Base-by-base conservation (phyloP, 768 basidiomycete species). In the Mycena olivaceomarginata region DNA sequence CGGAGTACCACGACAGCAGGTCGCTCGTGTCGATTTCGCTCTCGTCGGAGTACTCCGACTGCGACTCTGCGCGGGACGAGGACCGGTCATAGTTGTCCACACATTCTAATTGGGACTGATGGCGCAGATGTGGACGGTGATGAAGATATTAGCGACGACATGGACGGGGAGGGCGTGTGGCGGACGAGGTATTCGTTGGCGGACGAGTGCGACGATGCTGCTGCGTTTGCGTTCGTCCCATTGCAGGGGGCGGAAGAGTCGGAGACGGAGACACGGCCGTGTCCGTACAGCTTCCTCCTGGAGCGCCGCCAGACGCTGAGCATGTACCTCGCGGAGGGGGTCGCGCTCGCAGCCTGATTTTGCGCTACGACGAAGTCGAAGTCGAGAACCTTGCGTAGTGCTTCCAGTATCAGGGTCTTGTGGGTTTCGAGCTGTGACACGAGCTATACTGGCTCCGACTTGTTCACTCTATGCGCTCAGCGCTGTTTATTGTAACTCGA, bases 301-400 rank as follows among this genome's bases (percentile, higher is more conserved):
- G 60, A 45, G 25, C 74, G 71, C 41, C 31, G 53, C 11, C 67
- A 66, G 16, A 45, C 46, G 7, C 18, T 73, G 66, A 31, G 63
- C 40, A 65, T 22, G 31, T 72, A 62, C 53, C 39, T 11, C 12
- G 70, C 39, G 20, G 43, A 66, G 16, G 70, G 70, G 70, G 11
- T 75, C 77, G 39, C 65, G 67, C 2, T 75, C 74, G 25, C 22
- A 73, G 67, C 77, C 77, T 15, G 71, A 79, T 62, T 63, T 78
- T 25, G 22, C 64, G 5, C 15, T 60, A 16, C 25, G 40, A 8
- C 12, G n/a, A 41, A 64, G 41, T 11, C 12, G n/a, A 41, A 64
- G 41, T 22, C 41, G 4, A 2, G 22, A 22, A 22, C 43, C 43
- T 16, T 48, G 43, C 20, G 45, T 12, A 22, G n/a, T 20, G 45